phyloP scores from a whole-genome alignment of 371 early-diverging fungal species.

The Blakeslea trispora region DNA sequence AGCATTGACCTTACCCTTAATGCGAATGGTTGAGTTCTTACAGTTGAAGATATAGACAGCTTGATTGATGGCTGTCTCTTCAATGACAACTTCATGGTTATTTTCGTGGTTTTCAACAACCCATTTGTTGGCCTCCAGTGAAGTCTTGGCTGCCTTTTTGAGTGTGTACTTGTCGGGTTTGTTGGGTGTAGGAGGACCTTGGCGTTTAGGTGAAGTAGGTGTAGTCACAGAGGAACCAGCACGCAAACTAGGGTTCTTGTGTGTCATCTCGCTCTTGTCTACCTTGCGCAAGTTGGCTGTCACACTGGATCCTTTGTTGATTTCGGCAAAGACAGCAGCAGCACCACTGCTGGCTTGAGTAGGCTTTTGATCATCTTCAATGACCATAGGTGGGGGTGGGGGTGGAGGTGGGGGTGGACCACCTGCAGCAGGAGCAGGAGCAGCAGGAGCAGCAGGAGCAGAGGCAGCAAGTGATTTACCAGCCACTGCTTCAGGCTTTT shows the following conservation, averaged over 20 bases:
- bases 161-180: slow-evolving; percentile 65
- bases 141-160: slow-evolving; percentile 80
- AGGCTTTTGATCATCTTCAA: slow-evolving; percentile 31
- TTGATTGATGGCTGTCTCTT: slow-evolving; percentile 82
- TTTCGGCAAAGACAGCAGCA: slow-evolving; percentile 81
- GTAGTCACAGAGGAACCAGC: slow-evolving; percentile 57
- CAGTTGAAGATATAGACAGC: slow-evolving; percentile 93
- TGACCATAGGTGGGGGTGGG: slow-evolving; percentile 65
- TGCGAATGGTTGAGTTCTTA: slow-evolving; percentile 82
- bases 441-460: slow-evolving; percentile 41
- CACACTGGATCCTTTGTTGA: slow-evolving; percentile 82
- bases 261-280: slow-evolving; percentile 94
- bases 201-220: slow-evolving; percentile 50
- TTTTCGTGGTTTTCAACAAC: slow-evolving; percentile 84
- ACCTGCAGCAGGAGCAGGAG: slow-evolving; percentile 57
- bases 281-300: slow-evolving; percentile 91
- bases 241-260: slow-evolving; percentile 92
- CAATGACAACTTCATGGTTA: slow-evolving; percentile 75
- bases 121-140: slow-evolving; percentile 93
- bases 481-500: slow-evolving; percentile 54
- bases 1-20: slow-evolving; percentile 92
- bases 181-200: slow-evolving; percentile 65
- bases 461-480: slow-evolving; percentile 36
- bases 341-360: slow-evolving; percentile 40
- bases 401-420: slow-evolving; percentile 66